Evolutionary conservation across 2,329 filamentous ascomycete genomes (phyloP).

Genomic region (Paecilomyces fulvus): DNA sequence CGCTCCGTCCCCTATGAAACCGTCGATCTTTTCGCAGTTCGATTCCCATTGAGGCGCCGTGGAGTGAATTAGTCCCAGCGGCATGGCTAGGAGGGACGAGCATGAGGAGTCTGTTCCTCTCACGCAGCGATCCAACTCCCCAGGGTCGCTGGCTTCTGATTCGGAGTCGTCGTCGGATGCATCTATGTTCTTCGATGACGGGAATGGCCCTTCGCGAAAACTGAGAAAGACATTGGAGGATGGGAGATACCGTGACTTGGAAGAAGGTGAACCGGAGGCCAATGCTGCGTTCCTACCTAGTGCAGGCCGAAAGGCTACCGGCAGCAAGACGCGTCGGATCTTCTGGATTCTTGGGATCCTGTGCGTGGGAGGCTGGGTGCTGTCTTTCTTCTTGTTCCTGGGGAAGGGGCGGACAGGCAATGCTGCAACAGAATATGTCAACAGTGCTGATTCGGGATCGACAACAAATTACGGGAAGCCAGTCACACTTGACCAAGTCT

Average conservation of each 20-base stretch:
- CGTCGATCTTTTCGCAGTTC: not conserved
- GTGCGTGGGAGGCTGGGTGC: constrained; percentile 37
- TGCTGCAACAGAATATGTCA: constrained; percentile 19
- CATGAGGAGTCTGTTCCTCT: constrained; percentile 18
- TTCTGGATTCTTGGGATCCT: constrained; percentile 35
- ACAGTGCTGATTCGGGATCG: constrained; percentile 21
- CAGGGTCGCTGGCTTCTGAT: constrained; percentile 19
- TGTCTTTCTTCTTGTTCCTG: constrained; percentile 37
- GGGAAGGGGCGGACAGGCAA: constrained; percentile 24
- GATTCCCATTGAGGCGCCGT: not conserved
- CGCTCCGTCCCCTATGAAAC: not conserved
- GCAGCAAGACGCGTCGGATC: constrained; percentile 25
- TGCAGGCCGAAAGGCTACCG: constrained; percentile 16
- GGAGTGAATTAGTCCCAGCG: not conserved
- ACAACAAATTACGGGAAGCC: constrained; percentile 31
- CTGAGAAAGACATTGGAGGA: constrained; percentile 5
- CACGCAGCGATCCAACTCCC: constrained; percentile 14
- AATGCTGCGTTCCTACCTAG: constrained; percentile 18
- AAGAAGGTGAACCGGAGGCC: constrained; percentile 20
- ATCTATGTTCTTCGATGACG: constrained; percentile 20
- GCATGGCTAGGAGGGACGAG: not conserved
- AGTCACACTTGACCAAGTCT: constrained; percentile 35
- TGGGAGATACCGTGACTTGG: constrained; percentile 27
- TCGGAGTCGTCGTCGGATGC: constrained; percentile 26
- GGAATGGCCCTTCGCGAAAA: constrained; percentile 10